Evolutionary conservation across 768 basidiomycete genomes (phyloP).

Genomic region (Rhizopogon vesiculosus): DNA sequence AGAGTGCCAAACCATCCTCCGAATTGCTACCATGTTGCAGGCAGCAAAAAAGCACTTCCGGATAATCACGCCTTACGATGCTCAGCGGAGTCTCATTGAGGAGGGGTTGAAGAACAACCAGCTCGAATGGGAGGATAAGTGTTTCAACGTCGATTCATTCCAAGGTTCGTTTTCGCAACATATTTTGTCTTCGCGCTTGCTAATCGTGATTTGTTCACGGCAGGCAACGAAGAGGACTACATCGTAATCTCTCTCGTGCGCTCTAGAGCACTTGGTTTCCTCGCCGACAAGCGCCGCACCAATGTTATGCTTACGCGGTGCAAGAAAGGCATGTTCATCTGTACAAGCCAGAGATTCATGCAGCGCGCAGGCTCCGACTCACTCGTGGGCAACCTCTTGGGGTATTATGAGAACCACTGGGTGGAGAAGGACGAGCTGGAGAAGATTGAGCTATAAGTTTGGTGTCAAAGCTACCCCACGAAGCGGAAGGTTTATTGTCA

Average conservation of each 20-base stretch:
- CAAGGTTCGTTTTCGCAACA: conserved; percentile 49
- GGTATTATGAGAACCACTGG: conserved; percentile 31
- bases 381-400: conserved; percentile 37
- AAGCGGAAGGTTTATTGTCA: too few relatives aligned
- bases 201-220: conserved; percentile 1
- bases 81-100: conserved; percentile 61
- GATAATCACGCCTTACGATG: conserved; percentile 82
- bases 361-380: conserved; percentile 43
- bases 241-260: conserved; percentile 73
- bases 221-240: conserved; percentile 81
- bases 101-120: conserved; percentile 41
- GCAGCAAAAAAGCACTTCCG: conserved; percentile 43
- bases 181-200: neutral
- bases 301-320: conserved; percentile 89
- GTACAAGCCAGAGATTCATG: conserved; percentile 60
- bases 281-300: conserved; percentile 58
- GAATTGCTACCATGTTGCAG: conserved; percentile 55
- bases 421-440: conserved; percentile 27
- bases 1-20: conserved; percentile 54
- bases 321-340: conserved; percentile 74
- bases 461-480: neutral
- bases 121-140: conserved; percentile 61
- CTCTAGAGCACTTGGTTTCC: conserved; percentile 60
- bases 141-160: conserved; percentile 77
- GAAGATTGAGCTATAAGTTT: neutral